Base-by-base conservation (phyloP, 805 yeast species). In the Dipodascopsis uninucleata region DNA sequence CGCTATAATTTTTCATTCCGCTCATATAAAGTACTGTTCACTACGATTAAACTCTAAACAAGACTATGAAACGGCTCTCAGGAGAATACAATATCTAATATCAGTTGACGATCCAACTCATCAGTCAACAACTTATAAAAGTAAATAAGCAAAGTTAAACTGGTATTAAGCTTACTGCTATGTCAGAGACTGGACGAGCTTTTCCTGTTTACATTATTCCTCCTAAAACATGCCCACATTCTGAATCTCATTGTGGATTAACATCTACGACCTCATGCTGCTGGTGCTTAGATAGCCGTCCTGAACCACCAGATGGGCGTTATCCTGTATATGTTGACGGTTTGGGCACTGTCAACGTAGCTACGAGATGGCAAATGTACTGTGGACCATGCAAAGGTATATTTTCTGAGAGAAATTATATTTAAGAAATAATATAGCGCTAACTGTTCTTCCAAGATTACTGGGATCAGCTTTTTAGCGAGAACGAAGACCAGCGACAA, bases 271-370 rank as follows among this genome's bases (percentile, higher is more conserved):
- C 28, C 4, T 17, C 26, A 6, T 46, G 50, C 26, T 46, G 50
- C 32, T 21, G 28, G 10, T 46, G 50, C 31, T 35, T 46, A 39
- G 50, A 46, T 28, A 18, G 21, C 18, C 45, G 50, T 3, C 49
- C 49, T 6, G 22, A 25, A 20, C 31, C 38, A 18, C 35, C 14
- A 16, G 26, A 29, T 9, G 45, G 23, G 3, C 36, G 45, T 20
- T 47, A 47, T 24, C 42, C 36, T 18, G 26, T 48, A 20, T 48
- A 48, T 31, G 21, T 48, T 16, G 53, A 48, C 36, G 53, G 53
- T 5, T 46, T 39, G 7, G 53, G 53, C 16, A 36, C 38, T 4
- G 53, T 48, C 20, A 41, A 45, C n/a, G 50, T 40, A 22, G 53
- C 49, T 17, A 29, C 18, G 12, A 34, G 53, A 23, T 49, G 53